Evolutionary conservation across 495 filamentous ascomycete species (phyloP).

Genomic region (Tuber umbilicatum): DNA sequence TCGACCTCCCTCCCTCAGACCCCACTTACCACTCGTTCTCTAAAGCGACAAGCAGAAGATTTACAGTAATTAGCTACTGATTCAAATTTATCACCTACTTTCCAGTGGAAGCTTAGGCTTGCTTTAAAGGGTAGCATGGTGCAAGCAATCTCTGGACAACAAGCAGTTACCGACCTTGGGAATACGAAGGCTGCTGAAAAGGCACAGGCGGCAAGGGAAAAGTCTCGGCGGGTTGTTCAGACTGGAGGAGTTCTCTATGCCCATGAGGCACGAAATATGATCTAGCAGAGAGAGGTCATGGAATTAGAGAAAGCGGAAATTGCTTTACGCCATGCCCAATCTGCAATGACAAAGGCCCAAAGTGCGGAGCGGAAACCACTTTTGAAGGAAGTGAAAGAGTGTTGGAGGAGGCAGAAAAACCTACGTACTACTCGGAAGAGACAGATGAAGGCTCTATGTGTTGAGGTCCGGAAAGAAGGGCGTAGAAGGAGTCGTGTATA

Average conservation of each 20-base stretch:
- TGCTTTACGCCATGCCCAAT: neutral
- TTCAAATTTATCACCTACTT: neutral
- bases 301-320: neutral
- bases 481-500: neutral
- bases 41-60: neutral
- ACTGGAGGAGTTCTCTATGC: neutral
- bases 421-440: no score
- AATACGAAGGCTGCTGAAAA: neutral
- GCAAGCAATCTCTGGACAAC: neutral
- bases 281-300: neutral
- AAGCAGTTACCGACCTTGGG: neutral
- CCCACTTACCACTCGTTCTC: no score
- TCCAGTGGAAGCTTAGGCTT: neutral
- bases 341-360: neutral
- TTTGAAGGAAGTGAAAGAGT: neutral
- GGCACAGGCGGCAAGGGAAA: neutral
- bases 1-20: neutral
- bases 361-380: neutral
- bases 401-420: fast-evolving
- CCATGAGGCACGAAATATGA: neutral
- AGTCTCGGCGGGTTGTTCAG: neutral
- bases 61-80: neutral
- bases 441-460: no score
- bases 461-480: no score
- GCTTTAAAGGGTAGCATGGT: neutral